Base-by-base conservation (phyloP, 306 rosid genomes). In the Corylus heterophylla region DNA sequence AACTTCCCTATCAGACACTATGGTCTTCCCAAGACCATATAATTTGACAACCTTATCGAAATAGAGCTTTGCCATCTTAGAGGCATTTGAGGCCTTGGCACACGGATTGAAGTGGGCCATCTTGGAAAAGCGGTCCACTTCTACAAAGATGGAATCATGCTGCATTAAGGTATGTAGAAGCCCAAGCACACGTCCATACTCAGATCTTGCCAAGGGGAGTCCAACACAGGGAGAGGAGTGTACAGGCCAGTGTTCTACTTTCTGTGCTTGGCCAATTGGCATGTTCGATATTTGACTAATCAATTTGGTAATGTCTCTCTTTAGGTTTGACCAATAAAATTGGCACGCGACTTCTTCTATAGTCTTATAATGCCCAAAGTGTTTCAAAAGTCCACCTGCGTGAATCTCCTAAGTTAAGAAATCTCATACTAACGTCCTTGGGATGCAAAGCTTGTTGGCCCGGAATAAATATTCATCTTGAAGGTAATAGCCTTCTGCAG, bases 361-460 rank as follows among this genome's bases (percentile, higher is more conserved):
- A 1, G 50, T 55, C 48, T 78, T 56, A 4, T 78, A 76, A 0
- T 31, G 7, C 0, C 61, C 27, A 29, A 69, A 20, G 39, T 58
- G 64, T 58, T 14, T 5, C 1, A 0, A 9, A 20, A 10, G 31
- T 9, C 16, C 31, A 2, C 64, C 0, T 0, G 2, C 7, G 20
- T 22, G 64, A 1, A 58, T 12, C 20, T 58, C 64, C 64, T 0
- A 58, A 58, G 4, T 11, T 4, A 58, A 20, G 9, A 58, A 58
- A 2, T 22, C 64, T 3, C 14, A 0, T 2, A 56, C 1, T 6
- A 61, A 29, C 0, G 70, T 45, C 16, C 39, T 2, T 0, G 52
- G 71, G 2, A 70, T 14, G 2, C 59, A 70, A 4, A 78, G n/a
- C 4, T 48, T 45, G 2, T 25, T 70, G 0, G 70, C 25, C 12